Conservation (phyloP, 257 asterid genomes). For the Lithospermum erythrorhizon region DNA sequence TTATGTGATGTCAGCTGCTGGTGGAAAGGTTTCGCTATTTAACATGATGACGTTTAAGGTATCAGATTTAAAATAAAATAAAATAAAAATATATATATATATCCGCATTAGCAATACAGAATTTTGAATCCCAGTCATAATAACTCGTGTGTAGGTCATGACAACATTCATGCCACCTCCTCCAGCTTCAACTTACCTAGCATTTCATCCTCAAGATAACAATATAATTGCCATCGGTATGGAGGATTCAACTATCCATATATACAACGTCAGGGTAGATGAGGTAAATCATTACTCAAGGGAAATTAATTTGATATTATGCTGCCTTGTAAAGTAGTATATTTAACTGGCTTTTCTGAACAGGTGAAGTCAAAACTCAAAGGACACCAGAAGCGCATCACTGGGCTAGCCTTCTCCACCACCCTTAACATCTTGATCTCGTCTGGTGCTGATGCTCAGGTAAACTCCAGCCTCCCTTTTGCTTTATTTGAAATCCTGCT, state of each 20-base stretch:
- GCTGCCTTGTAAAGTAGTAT: conserved; percentile 1
- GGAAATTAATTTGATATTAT: neutral
- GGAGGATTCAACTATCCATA: conserved; percentile 98
- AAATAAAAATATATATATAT: too few species aligned
- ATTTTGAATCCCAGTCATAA: conserved; percentile 1
- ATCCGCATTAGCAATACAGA: neutral
- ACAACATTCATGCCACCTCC: conserved; percentile 98
- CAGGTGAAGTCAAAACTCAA: conserved; percentile 78
- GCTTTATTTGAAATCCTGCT: conserved; percentile 1
- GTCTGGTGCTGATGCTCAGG: conserved; percentile 95
- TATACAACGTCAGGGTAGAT: conserved; percentile 83
- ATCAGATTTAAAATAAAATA: too few species aligned
- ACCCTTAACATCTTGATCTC: conserved; percentile 77
- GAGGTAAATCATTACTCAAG: conserved; percentile 37
- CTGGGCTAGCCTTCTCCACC: conserved; percentile 87
- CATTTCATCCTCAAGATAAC: conserved; percentile 94
- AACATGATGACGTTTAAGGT: conserved; percentile 85
- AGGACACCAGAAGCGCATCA: conserved; percentile 86
- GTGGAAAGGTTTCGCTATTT: conserved; percentile 73
- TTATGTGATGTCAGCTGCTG: conserved; percentile 77
- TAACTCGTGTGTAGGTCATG: conserved; percentile 49
- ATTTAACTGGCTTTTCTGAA: conserved; percentile 8
- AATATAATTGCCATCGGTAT: conserved; percentile 90
- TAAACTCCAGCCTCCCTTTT: conserved; percentile 17
- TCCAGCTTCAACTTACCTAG: conserved; percentile 85